Conservation (phyloP, 108 stramenopile genomes). For the Aureococcus anophagefferens region DNA sequence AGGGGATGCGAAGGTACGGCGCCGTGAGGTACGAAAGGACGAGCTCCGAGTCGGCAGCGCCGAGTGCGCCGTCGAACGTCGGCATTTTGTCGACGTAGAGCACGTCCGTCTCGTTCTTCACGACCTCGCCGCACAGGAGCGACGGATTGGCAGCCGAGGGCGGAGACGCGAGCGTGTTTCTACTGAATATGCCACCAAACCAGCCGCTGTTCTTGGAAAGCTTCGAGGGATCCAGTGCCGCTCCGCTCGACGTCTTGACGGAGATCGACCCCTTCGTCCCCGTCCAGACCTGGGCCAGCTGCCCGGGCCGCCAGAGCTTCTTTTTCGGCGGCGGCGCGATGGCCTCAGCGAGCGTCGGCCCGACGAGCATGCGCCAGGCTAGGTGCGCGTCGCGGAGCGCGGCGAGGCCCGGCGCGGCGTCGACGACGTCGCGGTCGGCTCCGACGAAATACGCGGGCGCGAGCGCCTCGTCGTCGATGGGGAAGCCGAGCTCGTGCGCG, state of each 20-base stretch:
- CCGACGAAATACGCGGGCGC: not conserved
- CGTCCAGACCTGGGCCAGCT: no score
- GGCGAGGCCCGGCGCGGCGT: not conserved
- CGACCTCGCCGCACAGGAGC: constrained; percentile 10
- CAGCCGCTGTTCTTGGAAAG: not conserved
- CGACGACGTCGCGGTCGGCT: not conserved
- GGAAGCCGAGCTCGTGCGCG: not conserved
- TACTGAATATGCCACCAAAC: not conserved
- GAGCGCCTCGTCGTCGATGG: not conserved
- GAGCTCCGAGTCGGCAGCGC: constrained; percentile 75
- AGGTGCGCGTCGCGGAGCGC: not conserved
- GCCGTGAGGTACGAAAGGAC: constrained; percentile 89
- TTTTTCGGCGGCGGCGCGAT: no score
- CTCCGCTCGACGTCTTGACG: no score
- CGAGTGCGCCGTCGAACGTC: constrained; percentile 75
- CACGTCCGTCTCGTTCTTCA: constrained; percentile 83
- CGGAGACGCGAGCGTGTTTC: not conserved
- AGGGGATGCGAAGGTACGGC: constrained; percentile 88
- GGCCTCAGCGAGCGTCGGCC: not conserved
- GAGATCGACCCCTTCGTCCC: not conserved
- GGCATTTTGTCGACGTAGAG: constrained; percentile 78
- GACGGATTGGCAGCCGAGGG: constrained; percentile 25
- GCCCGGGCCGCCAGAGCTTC: no score
- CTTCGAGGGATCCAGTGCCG: no score
- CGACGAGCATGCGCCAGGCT: not conserved